Evolutionary conservation across 192 early-diverging fungal genomes (phyloP).

Genomic region (Coemansia sp.): DNA sequence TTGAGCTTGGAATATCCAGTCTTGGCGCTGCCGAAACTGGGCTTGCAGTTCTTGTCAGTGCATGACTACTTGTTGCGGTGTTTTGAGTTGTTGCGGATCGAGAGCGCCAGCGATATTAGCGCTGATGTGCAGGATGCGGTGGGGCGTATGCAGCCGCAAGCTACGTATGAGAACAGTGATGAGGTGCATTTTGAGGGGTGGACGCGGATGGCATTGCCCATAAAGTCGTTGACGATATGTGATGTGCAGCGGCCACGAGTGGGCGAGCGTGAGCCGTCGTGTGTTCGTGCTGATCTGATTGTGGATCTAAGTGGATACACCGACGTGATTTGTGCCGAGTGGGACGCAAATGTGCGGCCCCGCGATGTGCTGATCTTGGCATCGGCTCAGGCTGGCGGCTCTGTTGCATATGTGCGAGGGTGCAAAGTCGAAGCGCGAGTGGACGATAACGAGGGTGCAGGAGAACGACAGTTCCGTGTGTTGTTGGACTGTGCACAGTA

Average conservation of each 20-base stretch:
- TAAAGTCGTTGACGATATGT: constrained; percentile 67
- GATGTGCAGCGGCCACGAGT: constrained; percentile 60
- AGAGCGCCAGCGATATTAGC: constrained; percentile 80
- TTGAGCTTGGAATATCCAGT: constrained; percentile 7
- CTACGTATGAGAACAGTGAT: constrained; percentile 26
- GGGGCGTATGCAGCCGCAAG: constrained; percentile 69
- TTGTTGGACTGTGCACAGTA: constrained; percentile 88
- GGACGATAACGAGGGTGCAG: constrained; percentile 53
- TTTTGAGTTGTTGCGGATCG: constrained; percentile 79
- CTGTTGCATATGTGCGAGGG: constrained; percentile 62
- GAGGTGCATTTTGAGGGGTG: constrained; percentile 84
- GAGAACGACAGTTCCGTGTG: constrained; percentile 57
- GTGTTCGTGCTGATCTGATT: constrained; percentile 79
- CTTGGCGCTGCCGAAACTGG: constrained; percentile 81
- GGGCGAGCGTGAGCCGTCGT: constrained; percentile 62
- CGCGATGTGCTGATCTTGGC: constrained; percentile 86
- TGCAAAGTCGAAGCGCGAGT: constrained; percentile 81
- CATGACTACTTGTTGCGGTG: constrained; percentile 90
- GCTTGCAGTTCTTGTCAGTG: constrained; percentile 89
- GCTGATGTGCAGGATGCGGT: constrained; percentile 89
- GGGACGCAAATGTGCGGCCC: constrained; percentile 76
- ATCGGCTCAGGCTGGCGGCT: background rate
- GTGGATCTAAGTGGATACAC: constrained; percentile 68
- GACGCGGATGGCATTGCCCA: constrained; percentile 85
- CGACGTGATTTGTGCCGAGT: constrained; percentile 76